Conservation (phyloP, 2,329 filamentous ascomycete genomes). For the Phyllosticta paracitricarpa region DNA sequence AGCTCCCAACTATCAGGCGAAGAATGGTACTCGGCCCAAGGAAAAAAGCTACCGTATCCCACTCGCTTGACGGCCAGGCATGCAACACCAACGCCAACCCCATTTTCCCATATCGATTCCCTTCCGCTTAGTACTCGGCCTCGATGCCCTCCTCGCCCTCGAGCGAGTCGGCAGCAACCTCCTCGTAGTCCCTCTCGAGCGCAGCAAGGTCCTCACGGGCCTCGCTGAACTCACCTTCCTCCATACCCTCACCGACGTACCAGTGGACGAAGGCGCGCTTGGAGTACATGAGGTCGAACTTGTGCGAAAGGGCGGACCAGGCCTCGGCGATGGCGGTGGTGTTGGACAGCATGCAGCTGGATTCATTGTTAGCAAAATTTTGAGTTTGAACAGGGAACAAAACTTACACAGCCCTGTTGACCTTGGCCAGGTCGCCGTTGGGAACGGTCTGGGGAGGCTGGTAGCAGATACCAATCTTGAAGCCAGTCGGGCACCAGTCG, state of each 20-base stretch:
- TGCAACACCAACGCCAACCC: background rate
- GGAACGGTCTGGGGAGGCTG: constrained; percentile 92
- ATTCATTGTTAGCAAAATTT: background rate
- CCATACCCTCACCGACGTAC: constrained; percentile 86
- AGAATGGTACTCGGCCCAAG: constrained; percentile 8
- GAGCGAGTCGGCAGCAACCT: constrained; percentile 62
- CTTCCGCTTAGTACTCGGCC: constrained; percentile 30
- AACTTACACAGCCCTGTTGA: constrained; percentile 75
- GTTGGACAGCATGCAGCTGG: constrained; percentile 58
- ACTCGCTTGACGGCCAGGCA: background rate
- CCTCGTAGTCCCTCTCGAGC: constrained; percentile 78
- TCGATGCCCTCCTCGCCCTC: constrained; percentile 47
- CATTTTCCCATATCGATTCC: background rate
- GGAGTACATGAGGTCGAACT: constrained; percentile 71
- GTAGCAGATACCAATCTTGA: constrained; percentile 70
- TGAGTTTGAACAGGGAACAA: background rate
- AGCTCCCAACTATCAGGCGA: constrained; percentile 5
- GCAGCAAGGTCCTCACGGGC: constrained; percentile 78
- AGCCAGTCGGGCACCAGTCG: constrained; percentile 66
- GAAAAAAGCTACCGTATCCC: background rate
- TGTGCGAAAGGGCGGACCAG: constrained; percentile 62
- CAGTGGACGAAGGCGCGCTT: constrained; percentile 69
- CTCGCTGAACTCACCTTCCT: constrained; percentile 83
- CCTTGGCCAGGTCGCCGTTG: constrained; percentile 94
- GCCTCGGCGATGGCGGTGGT: constrained; percentile 65